A percentile compares a stretch with the other conserved stretches of the same genome.
Conservation (phyloP, 805 yeast species). For the Nakazawaea sp. region DNA sequence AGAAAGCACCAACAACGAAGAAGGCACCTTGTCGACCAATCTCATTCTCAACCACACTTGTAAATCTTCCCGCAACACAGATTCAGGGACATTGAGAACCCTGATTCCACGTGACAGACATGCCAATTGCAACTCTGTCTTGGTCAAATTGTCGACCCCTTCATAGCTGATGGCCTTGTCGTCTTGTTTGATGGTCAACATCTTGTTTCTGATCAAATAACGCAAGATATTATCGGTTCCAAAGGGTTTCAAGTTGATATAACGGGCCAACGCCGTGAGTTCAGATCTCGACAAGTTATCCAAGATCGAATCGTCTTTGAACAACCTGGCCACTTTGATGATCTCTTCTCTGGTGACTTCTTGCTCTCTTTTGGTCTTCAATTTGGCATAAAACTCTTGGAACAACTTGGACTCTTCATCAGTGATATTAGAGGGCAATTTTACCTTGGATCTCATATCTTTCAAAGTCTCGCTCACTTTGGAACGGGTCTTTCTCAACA, state of each 20-base stretch:
- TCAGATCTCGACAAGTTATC: conserved; percentile 91
- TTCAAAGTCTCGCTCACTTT: conserved; percentile 51
- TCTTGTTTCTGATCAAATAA: conserved; percentile 83
- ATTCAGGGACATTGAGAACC: conserved; percentile 71
- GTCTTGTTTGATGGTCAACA: conserved; percentile 83
- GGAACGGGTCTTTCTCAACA: conserved; percentile 51
- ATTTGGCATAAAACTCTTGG: conserved; percentile 40
- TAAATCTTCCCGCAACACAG: conserved; percentile 69
- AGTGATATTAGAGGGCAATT: conserved; percentile 38
- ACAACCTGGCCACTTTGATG: conserved; percentile 75
- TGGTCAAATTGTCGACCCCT: conserved; percentile 76
- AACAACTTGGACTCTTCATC: conserved; percentile 42
- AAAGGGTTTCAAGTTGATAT: conserved; percentile 83
- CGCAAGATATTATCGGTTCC: conserved; percentile 88
- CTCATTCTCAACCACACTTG: conserved; percentile 84
- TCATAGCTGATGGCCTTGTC: conserved; percentile 89
- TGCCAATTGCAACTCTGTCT: conserved; percentile 81
- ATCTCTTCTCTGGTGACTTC: conserved; percentile 61
- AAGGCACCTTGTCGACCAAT: conserved; percentile 80
- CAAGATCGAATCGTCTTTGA: conserved; percentile 87
- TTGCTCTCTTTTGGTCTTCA: conserved; percentile 56
- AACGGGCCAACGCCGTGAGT: conserved; percentile 85
- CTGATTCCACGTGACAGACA: conserved; percentile 92
- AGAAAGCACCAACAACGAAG: conserved; percentile 76
- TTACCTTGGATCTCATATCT: conserved; percentile 41